phyloP scores from a whole-genome alignment of 495 filamentous ascomycete genomes.

The Bryoglossum gracile region DNA sequence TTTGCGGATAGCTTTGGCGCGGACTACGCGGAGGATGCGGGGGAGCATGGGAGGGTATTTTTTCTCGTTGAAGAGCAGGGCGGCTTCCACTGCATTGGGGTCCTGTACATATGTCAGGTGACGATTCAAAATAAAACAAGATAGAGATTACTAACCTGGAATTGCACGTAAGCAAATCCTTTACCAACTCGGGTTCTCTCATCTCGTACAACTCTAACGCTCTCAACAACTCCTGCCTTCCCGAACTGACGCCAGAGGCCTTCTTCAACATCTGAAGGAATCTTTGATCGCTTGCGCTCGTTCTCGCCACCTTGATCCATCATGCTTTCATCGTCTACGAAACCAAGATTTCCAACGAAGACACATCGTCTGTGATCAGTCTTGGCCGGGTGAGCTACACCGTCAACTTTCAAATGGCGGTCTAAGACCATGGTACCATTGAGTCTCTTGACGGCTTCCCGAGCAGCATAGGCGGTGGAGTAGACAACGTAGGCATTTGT shows the following conservation, averaged over 20 bases:
- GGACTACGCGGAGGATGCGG: constrained; percentile 74
- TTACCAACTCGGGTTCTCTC: constrained; percentile 86
- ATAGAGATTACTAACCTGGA: constrained; percentile 46
- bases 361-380: constrained; percentile 84
- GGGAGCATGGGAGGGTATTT: constrained; percentile 90
- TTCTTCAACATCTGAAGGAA: constrained; percentile 87
- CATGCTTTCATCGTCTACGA: constrained; percentile 76
- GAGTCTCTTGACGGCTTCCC: constrained; percentile 65
- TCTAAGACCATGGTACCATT: constrained; percentile 82
- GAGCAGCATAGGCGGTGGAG: constrained; percentile 59
- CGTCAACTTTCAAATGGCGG: constrained; percentile 85
- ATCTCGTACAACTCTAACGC: constrained; percentile 89
- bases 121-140: neutral
- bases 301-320: constrained; percentile 56
- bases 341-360: constrained; percentile 94
- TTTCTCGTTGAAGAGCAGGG: constrained; percentile 78
- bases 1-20: constrained; percentile 72
- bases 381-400: constrained; percentile 75
- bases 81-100: constrained; percentile 76
- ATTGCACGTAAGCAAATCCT: constrained; percentile 97
- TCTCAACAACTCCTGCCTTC: constrained; percentile 77
- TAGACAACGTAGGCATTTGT: constrained; percentile 95
- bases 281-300: constrained; percentile 55
- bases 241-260: constrained; percentile 87
- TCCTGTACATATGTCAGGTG: constrained; percentile 43